Base-by-base conservation (phyloP, 2,329 filamentous ascomycete genomes). In the Xylariomycetidae sp. region DNA sequence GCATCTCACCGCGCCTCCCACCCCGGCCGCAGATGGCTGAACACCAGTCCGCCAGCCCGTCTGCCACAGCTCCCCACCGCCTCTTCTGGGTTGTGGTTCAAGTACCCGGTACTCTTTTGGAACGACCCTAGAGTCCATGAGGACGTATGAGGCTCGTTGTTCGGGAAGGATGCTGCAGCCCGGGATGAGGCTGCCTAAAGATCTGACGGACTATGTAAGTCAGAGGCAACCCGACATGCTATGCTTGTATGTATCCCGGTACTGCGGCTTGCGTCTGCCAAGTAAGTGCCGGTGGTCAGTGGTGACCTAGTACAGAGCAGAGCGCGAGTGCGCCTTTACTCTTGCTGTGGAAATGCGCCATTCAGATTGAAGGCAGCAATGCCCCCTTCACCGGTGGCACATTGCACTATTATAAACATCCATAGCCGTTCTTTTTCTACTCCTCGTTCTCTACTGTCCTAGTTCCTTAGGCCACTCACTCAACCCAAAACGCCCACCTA, bases 91-190 rank as follows among this genome's bases (percentile, higher is more conserved):
- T n/a, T n/a, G n/a, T n/a, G n/a, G n/a, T n/a, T n/a, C n/a, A n/a
- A n/a, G n/a, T 16, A 16, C 25, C 10, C 12, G 8, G 16, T 34
- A 32, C 25, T 22, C 32, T 29, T 40, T 44, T 39, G 42, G 40
- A 39, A 32, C 20, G 44, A 40, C 43, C 45, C 35, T 39, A 35
- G 37, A 29, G 28, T 32, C 36, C 20, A 23, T 9, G n/a, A n/a
- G n/a, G n/a, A n/a, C n/a, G n/a, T 31, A 22, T 48, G 47, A 49
- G 47, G 46, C 48, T 47, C 46, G 43, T 47, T 39, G 35, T 22
- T 34, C 39, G 37, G 38, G 38, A 47, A 47, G 46, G 47, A 49
- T 46, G 34, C 39, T 41, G 35, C 19, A 32, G 24, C 28, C 25
- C 23, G 34, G 35, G 45, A 43, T n/a, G 36, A 31, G 40, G 43